phyloP scores from a whole-genome alignment of 2,329 filamentous ascomycete species.

The Fusarium sp. region DNA sequence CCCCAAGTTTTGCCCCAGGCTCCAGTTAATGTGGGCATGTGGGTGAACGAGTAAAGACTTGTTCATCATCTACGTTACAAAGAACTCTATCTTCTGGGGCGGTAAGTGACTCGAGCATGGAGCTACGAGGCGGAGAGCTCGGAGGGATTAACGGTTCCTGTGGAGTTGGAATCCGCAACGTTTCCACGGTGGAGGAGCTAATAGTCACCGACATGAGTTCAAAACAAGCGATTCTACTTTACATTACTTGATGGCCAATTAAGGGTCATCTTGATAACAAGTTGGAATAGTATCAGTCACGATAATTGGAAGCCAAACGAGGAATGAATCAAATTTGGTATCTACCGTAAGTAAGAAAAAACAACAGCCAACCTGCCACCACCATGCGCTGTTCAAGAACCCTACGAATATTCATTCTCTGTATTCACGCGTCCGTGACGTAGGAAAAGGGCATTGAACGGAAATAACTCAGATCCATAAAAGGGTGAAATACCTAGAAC shows the following conservation, averaged over 20 bases:
- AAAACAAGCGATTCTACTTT: background rate
- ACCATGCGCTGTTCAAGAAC: background rate
- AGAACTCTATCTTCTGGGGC: conserved; percentile 5
- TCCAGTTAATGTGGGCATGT: conserved; percentile 19
- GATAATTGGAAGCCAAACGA: background rate
- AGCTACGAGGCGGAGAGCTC: background rate
- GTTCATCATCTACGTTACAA: conserved; percentile 19
- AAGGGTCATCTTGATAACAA: background rate
- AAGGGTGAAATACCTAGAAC: background rate
- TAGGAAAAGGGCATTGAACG: background rate
- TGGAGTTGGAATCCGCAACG: conserved; percentile 9
- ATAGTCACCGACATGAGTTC: background rate
- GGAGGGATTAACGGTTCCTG: conserved; percentile 9
- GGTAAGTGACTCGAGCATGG: conserved; percentile 10
- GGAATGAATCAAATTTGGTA: background rate
- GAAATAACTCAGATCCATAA: background rate
- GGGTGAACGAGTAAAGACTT: conserved; percentile 5
- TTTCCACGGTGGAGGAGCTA: conserved; percentile 11
- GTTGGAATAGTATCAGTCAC: background rate
- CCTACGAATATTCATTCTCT: background rate
- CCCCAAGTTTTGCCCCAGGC: conserved; percentile 15
- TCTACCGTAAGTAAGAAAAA: background rate
- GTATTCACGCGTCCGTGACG: background rate
- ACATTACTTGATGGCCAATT: background rate
- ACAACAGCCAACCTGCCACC: background rate